Percentiles rank a stretch among this genome's conserved stretches.
phyloP scores from a whole-genome alignment of 2,329 filamentous ascomycete genomes.

The Fusarium xyrophilum region DNA sequence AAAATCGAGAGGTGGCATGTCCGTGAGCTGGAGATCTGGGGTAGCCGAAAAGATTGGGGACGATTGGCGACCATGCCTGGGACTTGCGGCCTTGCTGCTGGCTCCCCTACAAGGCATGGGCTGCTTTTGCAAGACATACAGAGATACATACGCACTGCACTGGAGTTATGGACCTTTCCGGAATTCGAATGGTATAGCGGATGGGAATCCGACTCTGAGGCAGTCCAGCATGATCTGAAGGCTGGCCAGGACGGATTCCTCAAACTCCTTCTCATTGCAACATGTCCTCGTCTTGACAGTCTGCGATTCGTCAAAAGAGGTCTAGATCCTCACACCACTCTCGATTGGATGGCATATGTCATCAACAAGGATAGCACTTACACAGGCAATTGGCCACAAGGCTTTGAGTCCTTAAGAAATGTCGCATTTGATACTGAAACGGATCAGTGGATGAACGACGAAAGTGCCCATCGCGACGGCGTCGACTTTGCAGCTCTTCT shows the following conservation, averaged over 20 bases:
- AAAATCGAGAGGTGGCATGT: conserved; percentile 20
- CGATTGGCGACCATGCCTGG: conserved; percentile 18
- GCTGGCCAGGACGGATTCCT: conserved; percentile 19
- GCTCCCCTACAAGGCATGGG: background rate
- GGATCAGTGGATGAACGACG: background rate
- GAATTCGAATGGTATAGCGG: too few species aligned
- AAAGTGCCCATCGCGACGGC: background rate
- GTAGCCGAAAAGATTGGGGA: conserved; percentile 13
- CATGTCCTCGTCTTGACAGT: conserved; percentile 19
- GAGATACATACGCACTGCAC: background rate
- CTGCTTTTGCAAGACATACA: background rate
- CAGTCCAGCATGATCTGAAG: background rate
- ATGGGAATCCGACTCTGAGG: background rate
- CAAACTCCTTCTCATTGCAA: conserved; percentile 26
- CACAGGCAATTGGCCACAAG: background rate
- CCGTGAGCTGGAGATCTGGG: conserved; percentile 30
- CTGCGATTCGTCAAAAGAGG: conserved; percentile 10
- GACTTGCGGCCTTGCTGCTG: background rate
- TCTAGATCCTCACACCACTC: background rate
- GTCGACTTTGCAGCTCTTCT: background rate
- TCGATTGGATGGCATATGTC: conserved; percentile 3
- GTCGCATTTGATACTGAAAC: conserved; percentile 3
- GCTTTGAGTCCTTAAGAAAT: background rate
- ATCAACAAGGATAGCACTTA: background rate
- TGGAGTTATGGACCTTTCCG: background rate